Percentiles rank a stretch among this genome's conserved stretches.
phyloP scores from a whole-genome alignment of 202 grass and related monocot species.

The Panicum virgatum region DNA sequence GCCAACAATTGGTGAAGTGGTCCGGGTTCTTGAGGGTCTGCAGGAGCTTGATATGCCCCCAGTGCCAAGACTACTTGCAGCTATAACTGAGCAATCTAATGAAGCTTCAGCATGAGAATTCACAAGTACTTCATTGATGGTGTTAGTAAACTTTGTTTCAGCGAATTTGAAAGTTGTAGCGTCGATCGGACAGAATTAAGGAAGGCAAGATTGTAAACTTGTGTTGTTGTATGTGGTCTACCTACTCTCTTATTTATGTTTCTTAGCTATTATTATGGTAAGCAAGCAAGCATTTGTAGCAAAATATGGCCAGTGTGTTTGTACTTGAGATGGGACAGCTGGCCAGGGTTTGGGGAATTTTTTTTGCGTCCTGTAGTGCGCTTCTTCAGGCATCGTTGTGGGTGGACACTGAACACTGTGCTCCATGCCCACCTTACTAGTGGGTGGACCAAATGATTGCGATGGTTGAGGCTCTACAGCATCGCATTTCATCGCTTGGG shows the following conservation, averaged over 20 bases:
- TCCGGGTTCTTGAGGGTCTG: not conserved
- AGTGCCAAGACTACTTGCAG: conserved; percentile 2
- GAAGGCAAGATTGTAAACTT: not conserved
- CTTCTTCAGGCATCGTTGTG: too few relatives aligned
- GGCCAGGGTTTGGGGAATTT: too few relatives aligned
- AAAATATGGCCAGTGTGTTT: not conserved
- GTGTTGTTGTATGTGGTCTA: not conserved
- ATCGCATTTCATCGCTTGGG: too few relatives aligned
- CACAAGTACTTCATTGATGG: not conserved
- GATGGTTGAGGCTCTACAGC: too few relatives aligned
- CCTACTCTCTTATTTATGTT: not conserved
- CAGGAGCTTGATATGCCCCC: conserved; percentile 6
- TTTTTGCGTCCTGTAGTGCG: too few relatives aligned
- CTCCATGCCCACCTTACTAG: too few relatives aligned
- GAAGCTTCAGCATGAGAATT: not conserved
- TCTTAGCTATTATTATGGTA: not conserved
- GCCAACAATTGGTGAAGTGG: not conserved
- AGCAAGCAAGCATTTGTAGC: not conserved
- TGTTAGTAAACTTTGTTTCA: not conserved
- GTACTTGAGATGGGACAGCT: not conserved
- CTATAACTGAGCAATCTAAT: not conserved
- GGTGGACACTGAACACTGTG: too few relatives aligned
- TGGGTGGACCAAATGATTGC: too few relatives aligned
- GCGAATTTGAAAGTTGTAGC: not conserved
- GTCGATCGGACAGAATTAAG: too few relatives aligned